Evolutionary conservation across 495 filamentous ascomycete genomes (phyloP), one percentile per base, ranked within the genome.

Genomic region (Staphylotrichum longicolle): DNA sequence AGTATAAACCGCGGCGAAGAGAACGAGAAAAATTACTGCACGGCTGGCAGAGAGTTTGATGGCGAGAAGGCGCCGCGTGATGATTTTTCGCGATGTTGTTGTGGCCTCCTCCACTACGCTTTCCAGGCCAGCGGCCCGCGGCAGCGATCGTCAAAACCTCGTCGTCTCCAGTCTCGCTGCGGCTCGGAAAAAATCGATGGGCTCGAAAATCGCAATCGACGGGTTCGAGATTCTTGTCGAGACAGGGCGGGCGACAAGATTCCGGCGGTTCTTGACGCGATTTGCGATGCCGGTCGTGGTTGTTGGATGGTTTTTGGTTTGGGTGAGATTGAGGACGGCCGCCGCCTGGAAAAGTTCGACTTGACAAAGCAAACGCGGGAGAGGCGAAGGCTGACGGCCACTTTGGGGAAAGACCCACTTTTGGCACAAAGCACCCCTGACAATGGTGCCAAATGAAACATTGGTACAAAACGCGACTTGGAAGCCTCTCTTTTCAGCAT

Each of bases 121-220:
- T 55, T 51, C 65, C 69, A 73, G 72, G 70, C 72, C 72, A 61
- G 60, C 67, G 72, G 72, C 70, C 70, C 64, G 63, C 72, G 61
- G 66, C 68, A 71, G 72, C 70, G 69, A 66, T 63, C 59, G 52
- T 64, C 62, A 68, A 54, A 50, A 52, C 48, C 48, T 59, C 51
- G 61, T 56, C 61, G 40, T 56, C 63, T 59, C 70, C 66, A 69
- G 66, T 52, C 42, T 69, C 62, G 68, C 58, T 52, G 53, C 47
- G 42, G 39, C 34, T 63, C 54, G 65, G 40, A 55, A 56, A 59
- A 60, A 66, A 61, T 61, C 52, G 51, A 48, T 35, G 34, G 40
- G 34, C 37, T 69, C 61, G 65, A 61, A 59, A 62, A 68, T 68
- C 70, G 72, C 67, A 50, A 51, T 66, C 61, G 53, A 44, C 32